phyloP scores from a whole-genome alignment of 1,284 basidiomycete genomes.

The Pascua sp. region DNA sequence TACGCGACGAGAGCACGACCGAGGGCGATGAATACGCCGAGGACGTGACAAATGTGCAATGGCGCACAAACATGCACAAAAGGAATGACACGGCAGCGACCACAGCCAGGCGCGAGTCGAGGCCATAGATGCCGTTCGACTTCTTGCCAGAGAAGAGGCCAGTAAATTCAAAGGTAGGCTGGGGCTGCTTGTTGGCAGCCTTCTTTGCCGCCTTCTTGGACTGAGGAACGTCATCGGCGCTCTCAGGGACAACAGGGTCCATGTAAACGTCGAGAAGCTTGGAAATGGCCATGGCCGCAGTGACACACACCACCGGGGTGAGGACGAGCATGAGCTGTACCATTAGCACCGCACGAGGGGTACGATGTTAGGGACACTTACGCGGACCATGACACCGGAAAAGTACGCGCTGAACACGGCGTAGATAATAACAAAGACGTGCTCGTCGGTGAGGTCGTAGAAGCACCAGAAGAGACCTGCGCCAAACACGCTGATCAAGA shows the following conservation, averaged over 20 bases:
- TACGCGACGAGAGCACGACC: constrained; percentile 82
- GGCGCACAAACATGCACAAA: constrained; percentile 84
- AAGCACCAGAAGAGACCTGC: constrained; percentile 93
- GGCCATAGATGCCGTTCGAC: constrained; percentile 69
- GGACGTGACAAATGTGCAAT: constrained; percentile 96
- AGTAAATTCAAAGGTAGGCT: constrained; percentile 25
- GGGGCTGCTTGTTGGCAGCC: constrained; percentile 39
- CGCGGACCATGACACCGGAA: constrained; percentile 96
- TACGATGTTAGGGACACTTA: background rate
- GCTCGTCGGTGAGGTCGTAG: constrained; percentile 90
- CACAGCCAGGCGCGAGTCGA: constrained; percentile 77
- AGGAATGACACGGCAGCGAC: constrained; percentile 73
- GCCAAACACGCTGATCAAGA: constrained; percentile 97
- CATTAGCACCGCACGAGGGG: constrained; percentile 1
- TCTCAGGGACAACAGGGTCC: constrained; percentile 54
- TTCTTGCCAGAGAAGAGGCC: constrained; percentile 27
- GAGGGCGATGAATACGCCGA: constrained; percentile 96
- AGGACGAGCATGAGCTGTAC: constrained; percentile 46
- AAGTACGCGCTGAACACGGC: constrained; percentile 95
- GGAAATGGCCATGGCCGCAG: constrained; percentile 86
- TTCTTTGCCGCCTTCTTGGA: constrained; percentile 64
- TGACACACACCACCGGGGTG: constrained; percentile 56
- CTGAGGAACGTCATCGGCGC: constrained; percentile 13
- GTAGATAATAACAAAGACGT: constrained; percentile 98
- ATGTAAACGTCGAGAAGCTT: constrained; percentile 86